Evolutionary conservation across 2,329 filamentous ascomycete species (phyloP).

Genomic region (Malbranchea cinnamomea): DNA sequence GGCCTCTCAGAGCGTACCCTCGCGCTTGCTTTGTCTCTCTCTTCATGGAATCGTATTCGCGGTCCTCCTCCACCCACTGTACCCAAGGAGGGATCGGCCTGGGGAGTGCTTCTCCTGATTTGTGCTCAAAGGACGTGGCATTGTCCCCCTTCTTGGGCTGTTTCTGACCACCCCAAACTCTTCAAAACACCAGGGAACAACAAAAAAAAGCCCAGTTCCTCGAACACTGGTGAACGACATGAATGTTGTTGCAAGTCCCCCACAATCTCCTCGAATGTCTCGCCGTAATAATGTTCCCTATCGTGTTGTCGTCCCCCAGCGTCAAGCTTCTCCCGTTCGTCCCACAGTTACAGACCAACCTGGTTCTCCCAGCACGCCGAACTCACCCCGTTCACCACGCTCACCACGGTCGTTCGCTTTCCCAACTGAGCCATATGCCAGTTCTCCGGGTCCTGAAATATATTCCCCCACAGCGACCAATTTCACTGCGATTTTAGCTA

Average conservation of each 20-base stretch:
- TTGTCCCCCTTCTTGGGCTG: too few species aligned
- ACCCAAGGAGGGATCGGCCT: too few species aligned
- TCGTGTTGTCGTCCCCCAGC: conserved; percentile 13
- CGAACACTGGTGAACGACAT: too few species aligned
- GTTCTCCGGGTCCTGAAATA: conserved; percentile 23
- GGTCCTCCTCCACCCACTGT: too few species aligned
- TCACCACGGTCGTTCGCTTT: conserved; percentile 6
- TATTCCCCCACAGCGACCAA: conserved; percentile 24
- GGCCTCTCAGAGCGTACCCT: too few species aligned
- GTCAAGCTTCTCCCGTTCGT: conserved; percentile 8
- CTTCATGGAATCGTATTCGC: too few species aligned
- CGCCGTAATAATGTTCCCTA: conserved; percentile 17
- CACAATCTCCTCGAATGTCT: conserved; percentile 19
- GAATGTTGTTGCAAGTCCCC: conserved; percentile 26
- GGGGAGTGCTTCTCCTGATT: too few species aligned
- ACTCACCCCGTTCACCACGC: conserved; percentile 15
- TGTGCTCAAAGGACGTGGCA: conserved; percentile 9
- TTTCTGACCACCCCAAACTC: too few species aligned
- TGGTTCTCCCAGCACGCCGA: conserved; percentile 16
- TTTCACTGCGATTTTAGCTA: conserved; percentile 22
- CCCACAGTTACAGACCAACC: conserved; percentile 13
- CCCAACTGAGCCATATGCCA: conserved; percentile 21
- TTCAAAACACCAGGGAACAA: too few species aligned
- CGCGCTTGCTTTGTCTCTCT: too few species aligned
- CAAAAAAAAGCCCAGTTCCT: too few species aligned